phyloP scores from a whole-genome alignment of 2,329 filamentous ascomycete genomes.

The Eurotiales sp. region DNA sequence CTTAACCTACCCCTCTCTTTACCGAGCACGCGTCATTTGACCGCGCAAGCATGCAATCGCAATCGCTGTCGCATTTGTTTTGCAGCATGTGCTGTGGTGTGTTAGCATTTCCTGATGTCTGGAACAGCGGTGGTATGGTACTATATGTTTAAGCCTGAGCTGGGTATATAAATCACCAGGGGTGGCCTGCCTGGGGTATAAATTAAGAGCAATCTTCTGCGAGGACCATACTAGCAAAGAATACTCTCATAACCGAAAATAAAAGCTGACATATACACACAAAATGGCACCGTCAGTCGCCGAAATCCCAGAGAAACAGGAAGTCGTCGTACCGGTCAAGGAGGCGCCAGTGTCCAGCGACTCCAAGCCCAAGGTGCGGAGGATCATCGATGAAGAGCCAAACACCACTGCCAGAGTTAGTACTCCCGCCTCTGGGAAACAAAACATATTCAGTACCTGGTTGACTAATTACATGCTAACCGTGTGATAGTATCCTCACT shows the following conservation, averaged over 20 bases:
- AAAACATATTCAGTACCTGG: neutral
- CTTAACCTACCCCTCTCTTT: too few species aligned
- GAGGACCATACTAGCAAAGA: too few species aligned
- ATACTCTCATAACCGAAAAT: too few species aligned
- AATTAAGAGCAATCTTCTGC: too few species aligned
- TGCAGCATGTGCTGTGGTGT: too few species aligned
- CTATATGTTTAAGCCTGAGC: too few species aligned
- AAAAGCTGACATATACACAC: neutral
- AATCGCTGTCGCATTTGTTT: too few species aligned
- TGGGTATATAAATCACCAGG: too few species aligned
- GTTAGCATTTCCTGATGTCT: too few species aligned
- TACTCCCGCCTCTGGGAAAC: neutral
- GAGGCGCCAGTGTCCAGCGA: neutral
- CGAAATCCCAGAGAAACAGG: neutral
- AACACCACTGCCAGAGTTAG: slow-evolving; percentile 4
- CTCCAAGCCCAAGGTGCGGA: slow-evolving; percentile 5
- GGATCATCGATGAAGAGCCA: slow-evolving; percentile 8
- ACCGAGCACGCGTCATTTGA: neutral
- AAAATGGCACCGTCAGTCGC: slow-evolving; percentile 10
- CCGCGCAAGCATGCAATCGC: neutral
- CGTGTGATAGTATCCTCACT: slow-evolving; percentile 22
- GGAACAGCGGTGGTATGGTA: too few species aligned
- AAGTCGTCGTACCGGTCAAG: slow-evolving; percentile 3
- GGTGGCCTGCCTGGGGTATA: too few species aligned
- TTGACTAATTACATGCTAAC: neutral